Conservation (phyloP, 2,329 filamentous ascomycete species). For the Moelleriella libera region DNA sequence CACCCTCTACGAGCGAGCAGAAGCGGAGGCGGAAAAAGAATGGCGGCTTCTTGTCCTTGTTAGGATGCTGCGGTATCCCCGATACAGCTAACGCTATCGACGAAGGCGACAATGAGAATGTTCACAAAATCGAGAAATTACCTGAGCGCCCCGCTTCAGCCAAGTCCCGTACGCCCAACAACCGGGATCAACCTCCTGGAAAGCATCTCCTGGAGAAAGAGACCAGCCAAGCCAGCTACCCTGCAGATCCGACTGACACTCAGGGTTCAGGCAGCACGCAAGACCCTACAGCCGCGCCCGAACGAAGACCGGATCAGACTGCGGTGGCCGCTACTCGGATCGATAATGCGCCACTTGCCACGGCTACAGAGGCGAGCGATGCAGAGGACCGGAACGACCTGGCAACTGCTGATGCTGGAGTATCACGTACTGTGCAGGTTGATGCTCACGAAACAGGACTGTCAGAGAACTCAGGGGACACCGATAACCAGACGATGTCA, state of each 20-base stretch:
- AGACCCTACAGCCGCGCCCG: constrained; percentile 25
- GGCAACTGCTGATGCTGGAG: constrained; percentile 49
- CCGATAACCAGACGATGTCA: constrained; percentile 18
- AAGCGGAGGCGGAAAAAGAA: constrained; percentile 43
- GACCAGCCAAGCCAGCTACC: constrained; percentile 16
- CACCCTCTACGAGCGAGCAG: constrained; percentile 31
- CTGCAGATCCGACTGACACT: constrained; percentile 26
- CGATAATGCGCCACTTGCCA: constrained; percentile 18
- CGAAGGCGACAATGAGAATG: constrained; percentile 34
- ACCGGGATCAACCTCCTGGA: constrained; percentile 31
- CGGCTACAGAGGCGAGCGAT: constrained; percentile 11
- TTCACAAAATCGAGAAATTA: constrained; percentile 44
- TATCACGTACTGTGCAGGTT: constrained; percentile 47
- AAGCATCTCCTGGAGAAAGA: constrained; percentile 36
- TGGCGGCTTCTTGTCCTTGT: constrained; percentile 41
- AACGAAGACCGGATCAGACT: no score
- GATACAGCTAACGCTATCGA: constrained; percentile 42
- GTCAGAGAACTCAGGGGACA: constrained; percentile 21
- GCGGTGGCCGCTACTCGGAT: no score
- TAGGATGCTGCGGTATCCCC: constrained; percentile 54
- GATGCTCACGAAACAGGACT: constrained; percentile 31
- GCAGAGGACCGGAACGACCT: constrained; percentile 17
- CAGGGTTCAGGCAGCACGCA: constrained; percentile 29
- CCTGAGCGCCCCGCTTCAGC: constrained; percentile 39
- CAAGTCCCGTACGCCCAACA: constrained; percentile 37